These are phyloP conservation scores for Starmera quercuum DNA, from an alignment of 805 yeast genomes.

Conservation along the genomic window DNA sequence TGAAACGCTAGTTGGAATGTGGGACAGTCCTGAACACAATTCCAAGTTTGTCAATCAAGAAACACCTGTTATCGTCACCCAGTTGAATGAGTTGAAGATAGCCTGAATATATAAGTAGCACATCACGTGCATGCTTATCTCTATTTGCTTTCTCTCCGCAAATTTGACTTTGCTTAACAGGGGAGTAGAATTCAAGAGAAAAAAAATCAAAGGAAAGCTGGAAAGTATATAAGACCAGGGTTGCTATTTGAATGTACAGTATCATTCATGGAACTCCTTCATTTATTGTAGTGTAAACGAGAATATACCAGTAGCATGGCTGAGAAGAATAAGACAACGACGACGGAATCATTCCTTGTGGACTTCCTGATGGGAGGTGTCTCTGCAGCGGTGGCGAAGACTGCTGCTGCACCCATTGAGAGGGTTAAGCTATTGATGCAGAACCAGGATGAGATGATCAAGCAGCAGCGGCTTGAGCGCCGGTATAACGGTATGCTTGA, in stretches of 20 bases:
- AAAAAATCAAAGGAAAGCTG: too few species aligned
- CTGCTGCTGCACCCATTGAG: slow-evolving; percentile 94
- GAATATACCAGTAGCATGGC: slow-evolving; percentile 3
- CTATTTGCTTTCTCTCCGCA: too few species aligned
- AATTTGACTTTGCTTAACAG: too few species aligned
- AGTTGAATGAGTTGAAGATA: too few species aligned
- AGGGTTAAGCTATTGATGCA: slow-evolving; percentile 91
- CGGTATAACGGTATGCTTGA: slow-evolving; percentile 82
- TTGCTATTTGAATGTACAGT: too few species aligned
- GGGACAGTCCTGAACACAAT: slow-evolving; percentile 21
- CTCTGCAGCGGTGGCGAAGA: slow-evolving; percentile 95
- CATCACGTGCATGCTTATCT: too few species aligned
- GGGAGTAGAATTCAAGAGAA: too few species aligned
- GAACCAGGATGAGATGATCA: slow-evolving; percentile 94
- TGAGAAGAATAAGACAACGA: slow-evolving; percentile 2
- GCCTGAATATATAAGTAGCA: too few species aligned
- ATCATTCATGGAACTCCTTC: slow-evolving; percentile 2
- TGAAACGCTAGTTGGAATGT: slow-evolving; percentile 27
- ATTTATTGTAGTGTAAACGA: slow-evolving; percentile 1
- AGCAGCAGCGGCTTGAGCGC: slow-evolving; percentile 83
- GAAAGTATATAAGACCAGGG: too few species aligned
- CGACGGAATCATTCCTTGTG: slow-evolving; percentile 31
- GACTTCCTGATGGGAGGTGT: slow-evolving; percentile 94
- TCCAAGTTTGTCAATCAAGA: too few species aligned
- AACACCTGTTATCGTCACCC: too few species aligned